phyloP scores from a whole-genome alignment of 208 protist genomes.

The Leptomonas pyrrhocoris region DNA sequence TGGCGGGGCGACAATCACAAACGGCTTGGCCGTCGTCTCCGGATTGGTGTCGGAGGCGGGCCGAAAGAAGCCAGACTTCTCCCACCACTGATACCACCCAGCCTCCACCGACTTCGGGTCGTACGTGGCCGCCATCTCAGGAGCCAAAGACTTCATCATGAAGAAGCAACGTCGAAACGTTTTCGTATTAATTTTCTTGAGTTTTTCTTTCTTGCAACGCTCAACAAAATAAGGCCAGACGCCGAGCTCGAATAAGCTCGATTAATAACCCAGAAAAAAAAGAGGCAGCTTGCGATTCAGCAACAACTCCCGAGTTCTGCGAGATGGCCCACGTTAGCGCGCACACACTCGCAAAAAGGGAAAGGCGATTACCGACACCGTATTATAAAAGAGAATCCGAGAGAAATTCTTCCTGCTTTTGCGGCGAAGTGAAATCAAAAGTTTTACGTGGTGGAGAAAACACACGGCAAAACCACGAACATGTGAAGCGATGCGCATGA shows the following conservation, averaged over 20 bases:
- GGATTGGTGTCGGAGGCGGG: conserved; percentile 80
- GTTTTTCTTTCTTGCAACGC: not conserved
- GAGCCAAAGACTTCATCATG: conserved; percentile 79
- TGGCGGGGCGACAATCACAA: conserved; percentile 98
- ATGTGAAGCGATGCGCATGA: too few relatives aligned
- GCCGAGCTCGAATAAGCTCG: not conserved
- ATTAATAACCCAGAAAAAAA: not conserved
- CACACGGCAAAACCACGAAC: too few relatives aligned
- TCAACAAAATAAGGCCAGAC: not conserved
- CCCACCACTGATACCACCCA: conserved; percentile 99
- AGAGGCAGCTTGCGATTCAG: not conserved
- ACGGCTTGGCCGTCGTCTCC: conserved; percentile 77
- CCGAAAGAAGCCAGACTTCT: conserved; percentile 96
- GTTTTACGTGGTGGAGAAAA: too few relatives aligned
- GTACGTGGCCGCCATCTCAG: conserved; percentile 92
- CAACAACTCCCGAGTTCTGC: not conserved
- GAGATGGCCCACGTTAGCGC: too few relatives aligned
- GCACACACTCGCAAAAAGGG: too few relatives aligned
- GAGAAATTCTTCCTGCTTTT: too few relatives aligned
- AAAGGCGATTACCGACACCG: too few relatives aligned
- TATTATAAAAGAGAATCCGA: too few relatives aligned
- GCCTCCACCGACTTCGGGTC: conserved; percentile 95
- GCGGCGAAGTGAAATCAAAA: too few relatives aligned
- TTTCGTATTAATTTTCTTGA: conserved; percentile 2
- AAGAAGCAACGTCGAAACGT: conserved; percentile 64